Evolutionary conservation across 2,329 filamentous ascomycete genomes (phyloP), one percentile per base, ranked within the genome.

Genomic region (Geosmithia putterillii): DNA sequence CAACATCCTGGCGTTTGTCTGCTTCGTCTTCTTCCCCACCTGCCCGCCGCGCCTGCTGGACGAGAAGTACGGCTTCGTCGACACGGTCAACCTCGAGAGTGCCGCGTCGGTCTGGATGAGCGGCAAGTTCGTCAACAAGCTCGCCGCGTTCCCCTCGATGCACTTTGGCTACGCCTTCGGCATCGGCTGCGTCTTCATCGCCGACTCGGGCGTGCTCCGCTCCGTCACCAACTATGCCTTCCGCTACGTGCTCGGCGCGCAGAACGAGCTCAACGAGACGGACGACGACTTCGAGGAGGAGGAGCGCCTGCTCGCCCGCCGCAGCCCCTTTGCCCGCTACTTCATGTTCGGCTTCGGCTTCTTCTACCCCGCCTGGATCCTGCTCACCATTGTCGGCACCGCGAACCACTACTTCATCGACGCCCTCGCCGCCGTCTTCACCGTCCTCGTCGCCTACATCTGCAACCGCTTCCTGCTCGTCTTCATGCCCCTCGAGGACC

Each of bases 371-470:
- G 51, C 58, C 9, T 66, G 70, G 54, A 73, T 76, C 45, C 54
- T 79, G 39, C 60, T 69, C 5, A 70, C 69, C 19, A 80, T 80
- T 49, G 68, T 81, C 25, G 72, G 73, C 15, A 79, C 75, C 0
- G 76, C 74, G 38, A 80, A 80, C 52, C 76, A 69, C 48, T 70
- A 83, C 54, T 70, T 83, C 25, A 64, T 83, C 14, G 79, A 84
- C 56, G 79, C 79, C 1, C 66, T 80, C 10, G 79, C 76, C 1
- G 79, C 79, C 1, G 68, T 73, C 2, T 51, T 73, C n/a, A 76
- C 83, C 2, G 81, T 79, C 42, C 62, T 66, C 1, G 47, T 80
- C 8, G 75, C 74, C 1, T 83, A 76, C 71, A 48, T 59, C 45
- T 63, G 61, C 50, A 71, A 71, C 49, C 57, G 63, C 37, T 56